These are phyloP conservation scores for Maudiozyma bulderi DNA, from an alignment of 805 yeast species.

Conservation along the genomic window DNA sequence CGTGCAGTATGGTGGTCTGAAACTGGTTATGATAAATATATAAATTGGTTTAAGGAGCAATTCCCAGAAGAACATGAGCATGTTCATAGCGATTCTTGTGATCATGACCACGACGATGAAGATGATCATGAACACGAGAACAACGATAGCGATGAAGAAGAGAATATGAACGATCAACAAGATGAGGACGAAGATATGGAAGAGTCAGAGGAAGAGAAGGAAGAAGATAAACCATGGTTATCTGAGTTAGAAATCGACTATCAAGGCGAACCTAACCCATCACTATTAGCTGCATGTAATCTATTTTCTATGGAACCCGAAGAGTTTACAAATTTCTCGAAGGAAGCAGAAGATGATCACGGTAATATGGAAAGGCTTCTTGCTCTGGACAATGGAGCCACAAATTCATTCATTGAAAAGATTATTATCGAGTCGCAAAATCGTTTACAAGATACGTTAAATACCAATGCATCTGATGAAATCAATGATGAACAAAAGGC, in stretches of 20 bases:
- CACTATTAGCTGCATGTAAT: constrained; percentile 36
- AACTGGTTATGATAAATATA: constrained; percentile 10
- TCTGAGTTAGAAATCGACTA: constrained; percentile 32
- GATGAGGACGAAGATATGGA: constrained; percentile 11
- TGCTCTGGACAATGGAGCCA: neutral
- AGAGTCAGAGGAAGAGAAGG: constrained; percentile 12
- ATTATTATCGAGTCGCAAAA: neutral
- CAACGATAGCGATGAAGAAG: constrained; percentile 15
- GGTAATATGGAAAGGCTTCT: neutral
- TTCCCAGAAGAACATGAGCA: constrained; percentile 10
- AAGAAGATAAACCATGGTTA: constrained; percentile 28
- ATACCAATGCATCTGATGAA: neutral
- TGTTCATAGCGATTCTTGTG: constrained; percentile 18
- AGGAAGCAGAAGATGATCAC: neutral
- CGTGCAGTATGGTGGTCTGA: constrained; percentile 21
- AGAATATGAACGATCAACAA: constrained; percentile 6
- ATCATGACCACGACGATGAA: constrained; percentile 12
- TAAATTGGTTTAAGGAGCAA: constrained; percentile 10
- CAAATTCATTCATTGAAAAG: neutral
- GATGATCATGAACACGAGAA: constrained; percentile 10
- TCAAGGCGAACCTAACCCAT: constrained; percentile 37
- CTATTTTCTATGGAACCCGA: constrained; percentile 26
- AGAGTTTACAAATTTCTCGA: constrained; percentile 20
- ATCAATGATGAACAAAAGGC: neutral
- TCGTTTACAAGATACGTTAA: neutral